Conservation (phyloP, 371 early-diverging fungal species). For the Actinomucor elegans region DNA sequence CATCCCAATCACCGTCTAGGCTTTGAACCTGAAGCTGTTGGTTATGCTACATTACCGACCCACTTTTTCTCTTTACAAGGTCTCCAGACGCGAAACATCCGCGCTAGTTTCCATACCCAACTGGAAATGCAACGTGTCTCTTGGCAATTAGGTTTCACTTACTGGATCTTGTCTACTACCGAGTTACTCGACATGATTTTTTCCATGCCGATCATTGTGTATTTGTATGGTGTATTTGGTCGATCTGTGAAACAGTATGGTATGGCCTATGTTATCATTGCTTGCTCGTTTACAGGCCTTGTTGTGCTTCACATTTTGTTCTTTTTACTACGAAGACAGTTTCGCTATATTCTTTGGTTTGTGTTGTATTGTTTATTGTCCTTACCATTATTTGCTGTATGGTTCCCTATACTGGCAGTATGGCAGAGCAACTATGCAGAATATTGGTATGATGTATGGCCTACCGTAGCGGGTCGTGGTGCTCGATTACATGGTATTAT, state of each 20-base stretch:
- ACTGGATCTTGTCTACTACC: constrained; percentile 41
- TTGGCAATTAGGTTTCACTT: constrained; percentile 35
- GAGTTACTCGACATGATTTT: constrained; percentile 44
- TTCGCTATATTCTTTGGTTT: constrained; percentile 50
- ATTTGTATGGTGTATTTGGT: constrained; percentile 36
- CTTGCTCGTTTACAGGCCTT: constrained; percentile 29
- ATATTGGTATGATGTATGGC: constrained; percentile 50
- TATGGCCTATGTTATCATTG: constrained; percentile 38
- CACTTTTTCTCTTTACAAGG: constrained; percentile 42
- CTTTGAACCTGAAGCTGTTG: constrained; percentile 51
- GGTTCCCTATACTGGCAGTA: constrained; percentile 43
- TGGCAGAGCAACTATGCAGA: constrained; percentile 38
- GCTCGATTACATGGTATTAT: constrained; percentile 41
- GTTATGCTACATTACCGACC: constrained; percentile 41
- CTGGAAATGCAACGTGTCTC: constrained; percentile 41
- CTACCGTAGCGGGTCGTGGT: constrained; percentile 9
- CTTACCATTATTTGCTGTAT: constrained; percentile 41
- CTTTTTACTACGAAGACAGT: constrained; percentile 43
- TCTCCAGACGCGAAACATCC: constrained; percentile 32
- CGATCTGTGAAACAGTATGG: constrained; percentile 27
- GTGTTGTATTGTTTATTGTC: constrained; percentile 34
- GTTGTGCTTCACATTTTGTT: constrained; percentile 38
- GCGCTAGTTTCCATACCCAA: constrained; percentile 42
- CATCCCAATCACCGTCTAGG: constrained; percentile 43
- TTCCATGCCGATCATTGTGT: constrained; percentile 40